Evolutionary conservation across 2,329 filamentous ascomycete species (phyloP).

Genomic region (Fusarium sp.): DNA sequence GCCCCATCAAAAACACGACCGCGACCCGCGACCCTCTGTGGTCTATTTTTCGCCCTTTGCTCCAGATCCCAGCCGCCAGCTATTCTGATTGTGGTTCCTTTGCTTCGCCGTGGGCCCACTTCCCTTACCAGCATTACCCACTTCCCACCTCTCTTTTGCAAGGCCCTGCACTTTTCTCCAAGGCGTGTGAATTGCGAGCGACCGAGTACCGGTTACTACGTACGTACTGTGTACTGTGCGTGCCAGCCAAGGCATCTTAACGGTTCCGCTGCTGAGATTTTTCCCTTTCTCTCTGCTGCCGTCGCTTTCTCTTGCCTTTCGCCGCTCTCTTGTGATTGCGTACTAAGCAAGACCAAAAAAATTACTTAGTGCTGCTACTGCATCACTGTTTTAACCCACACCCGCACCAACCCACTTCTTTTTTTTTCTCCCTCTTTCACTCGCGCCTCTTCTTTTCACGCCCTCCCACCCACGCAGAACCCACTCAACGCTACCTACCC

Average conservation of each 20-base stretch:
- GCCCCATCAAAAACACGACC: conserved; percentile 49
- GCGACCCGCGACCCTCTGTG: conserved; percentile 48
- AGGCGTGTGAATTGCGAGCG: conserved; percentile 40
- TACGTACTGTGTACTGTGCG: conserved; percentile 46
- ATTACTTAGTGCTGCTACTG: conserved; percentile 39
- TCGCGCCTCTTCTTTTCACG: conserved; percentile 45
- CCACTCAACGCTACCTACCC: conserved; percentile 49
- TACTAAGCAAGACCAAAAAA: conserved; percentile 40
- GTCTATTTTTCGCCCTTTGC: conserved; percentile 45
- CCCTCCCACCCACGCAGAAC: conserved; percentile 41
- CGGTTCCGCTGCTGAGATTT: conserved; percentile 43
- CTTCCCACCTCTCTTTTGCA: conserved; percentile 43
- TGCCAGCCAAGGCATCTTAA: conserved; percentile 44
- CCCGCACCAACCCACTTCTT: conserved; percentile 46
- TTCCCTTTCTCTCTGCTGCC: conserved; percentile 15
- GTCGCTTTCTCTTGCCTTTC: conserved; percentile 25
- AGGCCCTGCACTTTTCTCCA: conserved; percentile 21
- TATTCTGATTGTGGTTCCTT: conserved; percentile 50
- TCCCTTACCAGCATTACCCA: conserved; percentile 47
- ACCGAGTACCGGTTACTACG: conserved; percentile 35
- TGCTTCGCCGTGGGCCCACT: conserved; percentile 49
- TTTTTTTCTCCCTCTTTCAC: conserved; percentile 45
- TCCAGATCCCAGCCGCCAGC: conserved; percentile 51
- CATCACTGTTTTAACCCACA: conserved; percentile 43
- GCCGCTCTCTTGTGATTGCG: conserved; percentile 33